Evolutionary conservation across 371 early-diverging fungal genomes (phyloP), one percentile per base, ranked within the genome.

Genomic region (Mortierella sp.): DNA sequence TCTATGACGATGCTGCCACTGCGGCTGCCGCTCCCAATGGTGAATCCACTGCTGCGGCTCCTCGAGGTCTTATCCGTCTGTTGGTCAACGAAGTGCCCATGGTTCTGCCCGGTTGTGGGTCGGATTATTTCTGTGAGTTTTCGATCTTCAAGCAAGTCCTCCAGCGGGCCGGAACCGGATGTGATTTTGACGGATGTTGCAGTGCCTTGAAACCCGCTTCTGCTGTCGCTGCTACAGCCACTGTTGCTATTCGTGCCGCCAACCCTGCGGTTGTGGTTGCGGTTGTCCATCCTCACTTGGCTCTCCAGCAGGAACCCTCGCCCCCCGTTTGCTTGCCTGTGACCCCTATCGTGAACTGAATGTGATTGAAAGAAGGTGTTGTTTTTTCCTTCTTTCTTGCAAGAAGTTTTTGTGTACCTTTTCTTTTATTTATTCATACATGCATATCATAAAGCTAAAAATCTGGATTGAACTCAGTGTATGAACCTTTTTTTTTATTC

Each of bases 71-170:
- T 52, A 41, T 77, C 44, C 77, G 77, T 13, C 19, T 77, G 71
- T 61, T 77, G 52, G 71, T 77, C 19, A 77, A 77, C 53, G 77
- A 77, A n/a, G 67, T 48, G 31, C 77, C 77, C 3, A 8, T 67
- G 11, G 7, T 22, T 11, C 45, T 77, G 19, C 77, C 77, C 13
- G 72, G 71, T 7, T 77, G 77, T 44, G 61, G 39, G 5, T 31
- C 19, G 22, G 16, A 31, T 29, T 48, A 48, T 29, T 71, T 77
- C 39, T 77, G 77, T 34, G 61, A 71, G 37, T 77, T 71, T 71
- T 63, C 68, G 7, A 67, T 16, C 13, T 67, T 77, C 44, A 71
- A 66, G 34, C 29, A 45, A 16, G 22, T 71, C 11, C 40, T 77
- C 16, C 31, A 47, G 1, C 19, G 26, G 8, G 44, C 55, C 9